These are phyloP conservation scores for Ophiostoma australiae DNA, from an alignment of 2,329 filamentous ascomycete species.

Conservation along the genomic window DNA sequence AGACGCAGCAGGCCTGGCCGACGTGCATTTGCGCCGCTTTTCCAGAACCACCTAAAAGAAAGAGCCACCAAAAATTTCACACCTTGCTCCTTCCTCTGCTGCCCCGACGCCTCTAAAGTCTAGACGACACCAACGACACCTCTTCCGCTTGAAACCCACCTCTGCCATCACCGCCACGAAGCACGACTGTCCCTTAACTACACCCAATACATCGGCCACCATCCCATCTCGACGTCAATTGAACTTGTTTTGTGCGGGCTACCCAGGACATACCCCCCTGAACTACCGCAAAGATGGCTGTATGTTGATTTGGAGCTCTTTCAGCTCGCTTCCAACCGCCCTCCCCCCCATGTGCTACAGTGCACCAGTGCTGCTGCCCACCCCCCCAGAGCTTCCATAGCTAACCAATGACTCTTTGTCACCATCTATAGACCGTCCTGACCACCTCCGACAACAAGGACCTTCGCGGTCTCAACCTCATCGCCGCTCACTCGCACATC, in stretches of 20 bases:
- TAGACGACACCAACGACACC: not conserved
- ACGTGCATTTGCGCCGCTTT: slow-evolving; percentile 6
- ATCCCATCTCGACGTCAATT: slow-evolving; percentile 1
- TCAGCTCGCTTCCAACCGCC: not conserved
- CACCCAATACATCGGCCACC: slow-evolving; percentile 1
- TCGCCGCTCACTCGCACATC: slow-evolving; percentile 97
- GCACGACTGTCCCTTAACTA: not conserved
- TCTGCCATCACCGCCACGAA: not conserved
- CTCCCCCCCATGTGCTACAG: not conserved
- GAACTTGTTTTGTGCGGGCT: slow-evolving; percentile 1
- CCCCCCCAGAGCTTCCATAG: slow-evolving; percentile 2
- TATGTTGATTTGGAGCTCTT: slow-evolving; percentile 13
- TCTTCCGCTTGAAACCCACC: slow-evolving; percentile 1
- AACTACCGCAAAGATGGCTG: slow-evolving; percentile 15
- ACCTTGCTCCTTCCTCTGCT: not conserved
- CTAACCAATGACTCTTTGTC: not conserved
- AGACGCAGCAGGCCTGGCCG: not conserved
- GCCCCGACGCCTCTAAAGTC: not conserved
- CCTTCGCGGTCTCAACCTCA: slow-evolving; percentile 92
- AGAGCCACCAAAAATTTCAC: not conserved
- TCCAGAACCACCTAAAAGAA: not conserved
- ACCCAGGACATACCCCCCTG: not conserved
- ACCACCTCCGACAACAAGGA: slow-evolving; percentile 95
- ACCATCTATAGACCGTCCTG: slow-evolving; percentile 47
- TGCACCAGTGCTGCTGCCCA: not conserved